These are phyloP conservation scores for Harringtonia aguacate DNA, from an alignment of 2,329 filamentous ascomycete species.

Conservation along the genomic window DNA sequence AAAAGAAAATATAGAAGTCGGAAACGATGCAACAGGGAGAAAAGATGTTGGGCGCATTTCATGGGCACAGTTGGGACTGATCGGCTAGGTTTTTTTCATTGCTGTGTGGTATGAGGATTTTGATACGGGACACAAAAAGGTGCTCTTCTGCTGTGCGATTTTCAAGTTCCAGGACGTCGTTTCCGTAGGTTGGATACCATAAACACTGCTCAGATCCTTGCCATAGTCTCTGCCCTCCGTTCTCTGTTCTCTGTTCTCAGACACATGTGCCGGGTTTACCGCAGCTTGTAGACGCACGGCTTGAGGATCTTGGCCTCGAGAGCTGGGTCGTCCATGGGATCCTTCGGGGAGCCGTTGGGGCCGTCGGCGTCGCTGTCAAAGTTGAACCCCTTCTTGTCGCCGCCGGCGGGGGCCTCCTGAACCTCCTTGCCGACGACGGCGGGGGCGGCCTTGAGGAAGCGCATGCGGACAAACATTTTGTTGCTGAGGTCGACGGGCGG, in stretches of 20 bases:
- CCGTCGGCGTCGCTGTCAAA: constrained; percentile 49
- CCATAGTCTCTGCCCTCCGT: too few relatives aligned
- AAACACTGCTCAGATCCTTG: too few relatives aligned
- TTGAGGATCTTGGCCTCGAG: constrained; percentile 64
- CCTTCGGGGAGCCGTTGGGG: constrained; percentile 40
- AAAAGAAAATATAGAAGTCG: too few relatives aligned
- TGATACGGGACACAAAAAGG: too few relatives aligned
- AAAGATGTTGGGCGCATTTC: too few relatives aligned
- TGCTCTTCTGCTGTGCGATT: too few relatives aligned
- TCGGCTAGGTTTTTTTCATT: too few relatives aligned
- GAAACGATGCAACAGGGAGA: too few relatives aligned
- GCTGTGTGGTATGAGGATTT: too few relatives aligned
- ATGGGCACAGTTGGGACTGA: too few relatives aligned
- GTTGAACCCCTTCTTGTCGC: constrained; percentile 35
- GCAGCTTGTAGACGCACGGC: constrained; percentile 90
- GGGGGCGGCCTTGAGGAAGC: constrained; percentile 74
- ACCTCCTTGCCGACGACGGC: constrained; percentile 62
- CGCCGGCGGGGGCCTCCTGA: constrained; percentile 16
- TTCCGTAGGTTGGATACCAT: too few relatives aligned
- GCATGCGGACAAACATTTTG: constrained; percentile 98
- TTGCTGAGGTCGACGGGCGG: constrained; percentile 69
- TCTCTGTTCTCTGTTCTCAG: background rate
- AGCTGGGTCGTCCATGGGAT: constrained; percentile 42
- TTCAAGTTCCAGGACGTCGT: too few relatives aligned
- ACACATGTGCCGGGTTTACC: constrained; percentile 41